Conservation (phyloP, 176 grass and related monocot species). For the Panicum miliaceum region DNA sequence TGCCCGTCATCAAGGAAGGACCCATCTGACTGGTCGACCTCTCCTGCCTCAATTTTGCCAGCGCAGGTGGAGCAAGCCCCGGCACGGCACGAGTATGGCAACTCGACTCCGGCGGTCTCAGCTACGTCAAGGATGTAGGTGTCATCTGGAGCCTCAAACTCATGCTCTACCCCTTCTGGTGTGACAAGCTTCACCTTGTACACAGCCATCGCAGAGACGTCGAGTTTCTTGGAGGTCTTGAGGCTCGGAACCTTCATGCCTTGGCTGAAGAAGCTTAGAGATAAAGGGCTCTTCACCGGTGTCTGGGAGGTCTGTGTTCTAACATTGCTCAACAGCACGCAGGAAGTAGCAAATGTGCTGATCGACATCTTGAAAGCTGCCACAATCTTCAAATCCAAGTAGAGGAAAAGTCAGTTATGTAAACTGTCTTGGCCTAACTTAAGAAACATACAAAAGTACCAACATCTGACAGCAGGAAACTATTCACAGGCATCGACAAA, state of each 20-base stretch:
- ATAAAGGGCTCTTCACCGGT: slow-evolving; percentile 42
- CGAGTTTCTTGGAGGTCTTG: slow-evolving; percentile 52
- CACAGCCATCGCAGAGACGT: slow-evolving; percentile 57
- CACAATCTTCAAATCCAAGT: not conserved
- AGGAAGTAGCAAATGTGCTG: slow-evolving; percentile 46
- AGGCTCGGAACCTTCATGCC: slow-evolving; percentile 38
- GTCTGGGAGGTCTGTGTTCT: slow-evolving; percentile 35
- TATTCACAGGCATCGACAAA: not conserved
- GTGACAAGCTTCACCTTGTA: slow-evolving; percentile 86
- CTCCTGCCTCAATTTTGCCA: slow-evolving; percentile 55
- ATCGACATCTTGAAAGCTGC: slow-evolving; percentile 58
- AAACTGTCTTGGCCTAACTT: not conserved
- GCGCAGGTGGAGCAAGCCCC: slow-evolving; percentile 91
- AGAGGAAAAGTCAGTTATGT: slow-evolving; percentile 14
- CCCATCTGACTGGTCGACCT: slow-evolving; percentile 84
- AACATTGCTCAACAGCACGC: slow-evolving; percentile 42
- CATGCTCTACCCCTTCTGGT: slow-evolving; percentile 59
- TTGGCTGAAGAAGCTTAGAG: slow-evolving; percentile 54
- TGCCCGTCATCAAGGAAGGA: slow-evolving; percentile 82
- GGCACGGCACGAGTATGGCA: slow-evolving; percentile 91
- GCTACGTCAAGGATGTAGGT: slow-evolving; percentile 82
- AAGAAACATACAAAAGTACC: not conserved
- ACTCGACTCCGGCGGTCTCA: slow-evolving; percentile 65
- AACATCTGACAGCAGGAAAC: not conserved
- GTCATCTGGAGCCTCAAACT: slow-evolving; percentile 81